Base-by-base conservation (phyloP, 2,329 filamentous ascomycete genomes). In the Aspergillus awamori region DNA sequence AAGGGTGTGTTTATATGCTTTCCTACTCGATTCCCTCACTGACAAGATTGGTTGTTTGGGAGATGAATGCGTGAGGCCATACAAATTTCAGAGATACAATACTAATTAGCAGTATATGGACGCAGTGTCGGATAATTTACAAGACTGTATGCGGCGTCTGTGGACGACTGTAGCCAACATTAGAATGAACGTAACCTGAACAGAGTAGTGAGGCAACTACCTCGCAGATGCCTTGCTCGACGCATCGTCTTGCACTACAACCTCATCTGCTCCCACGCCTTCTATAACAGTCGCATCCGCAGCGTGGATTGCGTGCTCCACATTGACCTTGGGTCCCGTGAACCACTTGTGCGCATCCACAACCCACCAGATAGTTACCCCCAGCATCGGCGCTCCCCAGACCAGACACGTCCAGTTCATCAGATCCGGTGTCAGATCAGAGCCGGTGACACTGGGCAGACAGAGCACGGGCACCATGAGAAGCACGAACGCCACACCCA, bases 381-480 rank as follows among this genome's bases (percentile, higher is more conserved):
- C 70, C 4, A 86, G 61, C 87, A 89, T 89, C 0, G 86, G 84
- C 2, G 78, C 87, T 5, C 87, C 87, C 74, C 88, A 90, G 8
- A 89, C 87, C 24, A 90, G 76, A 65, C 80, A 84, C 1, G 88
- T 89, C 85, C 87, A 91, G 70, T 91, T 90, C 88, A 90, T 90
- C 6, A 77, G 69, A 15, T 79, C 71, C 1, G 73, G 71, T 3
- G 73, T 82, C 55, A 90, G 71, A 66, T 89, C 77, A 0, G 72
- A 74, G 1, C 86, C 87, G 1, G 80, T 85, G 5, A 81, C 78
- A 52, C 81, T 82, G 0, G 88, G 89, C 52, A 91, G 80, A 71
- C 87, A 90, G 48, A 91, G 77, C 43, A 90, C 86, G 0, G 88
- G 89, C 54, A 90, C 78, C 85, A 91, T 90, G 24, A 91, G 77